Percentiles rank a stretch among this genome's conserved stretches.
Evolutionary conservation across 176 grass and related monocot species (phyloP).

Genomic region (Carex scoparia): DNA sequence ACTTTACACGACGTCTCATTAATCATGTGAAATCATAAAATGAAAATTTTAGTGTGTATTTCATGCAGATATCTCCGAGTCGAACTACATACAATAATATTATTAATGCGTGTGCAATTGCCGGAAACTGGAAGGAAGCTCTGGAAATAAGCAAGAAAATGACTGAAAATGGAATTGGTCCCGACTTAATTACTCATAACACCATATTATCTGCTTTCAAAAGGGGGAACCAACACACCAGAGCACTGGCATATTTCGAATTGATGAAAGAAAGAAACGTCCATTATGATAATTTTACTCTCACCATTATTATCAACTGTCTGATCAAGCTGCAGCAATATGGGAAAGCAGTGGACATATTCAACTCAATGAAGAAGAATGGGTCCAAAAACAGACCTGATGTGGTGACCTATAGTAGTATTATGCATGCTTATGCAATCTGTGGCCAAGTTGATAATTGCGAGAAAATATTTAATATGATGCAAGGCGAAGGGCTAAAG

Average conservation of each 20-base stretch:
- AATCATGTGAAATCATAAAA: background rate
- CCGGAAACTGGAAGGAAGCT: slow-evolving; percentile 91
- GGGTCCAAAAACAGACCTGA: slow-evolving; percentile 61
- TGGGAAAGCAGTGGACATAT: slow-evolving; percentile 64
- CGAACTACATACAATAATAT: slow-evolving; percentile 90
- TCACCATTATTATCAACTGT: slow-evolving; percentile 87
- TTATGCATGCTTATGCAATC: slow-evolving; percentile 78
- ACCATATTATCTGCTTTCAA: slow-evolving; percentile 93
- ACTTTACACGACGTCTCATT: background rate
- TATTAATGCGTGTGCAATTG: slow-evolving; percentile 82
- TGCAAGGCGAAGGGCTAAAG: slow-evolving; percentile 80
- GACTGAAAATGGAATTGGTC: slow-evolving; percentile 96
- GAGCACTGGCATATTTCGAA: slow-evolving; percentile 80
- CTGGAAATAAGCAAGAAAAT: slow-evolving; percentile 89
- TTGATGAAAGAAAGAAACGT: slow-evolving; percentile 80
- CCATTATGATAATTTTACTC: slow-evolving; percentile 60
- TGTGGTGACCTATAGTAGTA: slow-evolving; percentile 85
- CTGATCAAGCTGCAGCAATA: slow-evolving; percentile 73
- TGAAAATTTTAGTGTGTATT: slow-evolving; percentile 5
- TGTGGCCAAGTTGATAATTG: slow-evolving; percentile 93
- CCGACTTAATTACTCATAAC: slow-evolving; percentile 92
- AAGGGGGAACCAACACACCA: slow-evolving; percentile 70
- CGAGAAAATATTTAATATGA: slow-evolving; percentile 83
- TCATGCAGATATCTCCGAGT: slow-evolving; percentile 72
- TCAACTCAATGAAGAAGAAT: slow-evolving; percentile 74